Conservation (phyloP, 164 flowering plant species). For the Chloranthus sessilifolius region DNA sequence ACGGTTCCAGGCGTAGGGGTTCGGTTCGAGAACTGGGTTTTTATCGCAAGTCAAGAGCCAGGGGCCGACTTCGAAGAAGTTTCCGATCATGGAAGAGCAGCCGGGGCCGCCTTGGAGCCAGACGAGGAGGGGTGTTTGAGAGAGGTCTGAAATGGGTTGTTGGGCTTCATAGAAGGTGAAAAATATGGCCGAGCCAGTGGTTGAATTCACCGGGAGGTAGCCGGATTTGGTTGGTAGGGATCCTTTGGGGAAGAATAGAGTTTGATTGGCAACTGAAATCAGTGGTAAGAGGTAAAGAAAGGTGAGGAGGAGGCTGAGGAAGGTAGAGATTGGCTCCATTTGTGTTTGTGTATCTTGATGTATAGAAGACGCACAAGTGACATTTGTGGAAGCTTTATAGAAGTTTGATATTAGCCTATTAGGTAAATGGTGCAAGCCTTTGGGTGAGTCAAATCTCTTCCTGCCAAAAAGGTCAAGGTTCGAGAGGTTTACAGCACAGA, state of each 20-base stretch:
- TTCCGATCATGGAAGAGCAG: slow-evolving; percentile 69
- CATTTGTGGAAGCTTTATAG: too few species aligned
- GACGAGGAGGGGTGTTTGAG: slow-evolving; percentile 57
- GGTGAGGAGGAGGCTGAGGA: too few species aligned
- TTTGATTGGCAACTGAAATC: too few species aligned
- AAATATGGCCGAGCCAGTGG: slow-evolving; percentile 53
- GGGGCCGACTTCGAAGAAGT: slow-evolving; percentile 68
- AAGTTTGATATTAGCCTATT: too few species aligned
- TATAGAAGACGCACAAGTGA: too few species aligned
- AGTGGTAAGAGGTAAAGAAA: too few species aligned
- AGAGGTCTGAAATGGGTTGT: slow-evolving; percentile 23
- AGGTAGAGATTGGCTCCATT: too few species aligned
- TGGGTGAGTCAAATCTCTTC: too few species aligned
- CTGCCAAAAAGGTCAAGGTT: too few species aligned
- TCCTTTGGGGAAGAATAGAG: slow-evolving; percentile 35
- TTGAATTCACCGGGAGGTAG: slow-evolving; percentile 46
- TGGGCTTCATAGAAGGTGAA: slow-evolving; percentile 76
- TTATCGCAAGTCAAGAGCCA: slow-evolving; percentile 35
- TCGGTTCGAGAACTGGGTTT: slow-evolving; percentile 27
- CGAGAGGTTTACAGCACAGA: too few species aligned
- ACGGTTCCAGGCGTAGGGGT: slow-evolving; percentile 62
- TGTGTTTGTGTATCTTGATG: too few species aligned
- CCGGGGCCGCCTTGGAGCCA: slow-evolving; percentile 94
- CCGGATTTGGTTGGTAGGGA: slow-evolving; percentile 68
- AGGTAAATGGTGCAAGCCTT: too few species aligned